Base-by-base conservation (phyloP, 2,329 filamentous ascomycete genomes). In the Sarocladium brachiariae region DNA sequence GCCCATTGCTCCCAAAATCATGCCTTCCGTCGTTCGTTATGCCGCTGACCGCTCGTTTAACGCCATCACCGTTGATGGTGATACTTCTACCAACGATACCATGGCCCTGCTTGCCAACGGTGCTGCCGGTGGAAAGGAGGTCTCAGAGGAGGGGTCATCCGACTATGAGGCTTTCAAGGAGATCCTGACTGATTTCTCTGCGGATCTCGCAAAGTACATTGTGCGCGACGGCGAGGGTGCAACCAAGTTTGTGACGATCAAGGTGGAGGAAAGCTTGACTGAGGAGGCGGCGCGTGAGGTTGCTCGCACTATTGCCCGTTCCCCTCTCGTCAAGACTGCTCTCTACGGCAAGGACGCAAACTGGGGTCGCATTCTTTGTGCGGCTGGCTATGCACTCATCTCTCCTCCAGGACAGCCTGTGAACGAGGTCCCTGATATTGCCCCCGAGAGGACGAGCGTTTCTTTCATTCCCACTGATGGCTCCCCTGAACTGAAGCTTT, bases 1-100 rank as follows among this genome's bases (percentile, higher is more conserved):
- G 1, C 87, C 90, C 25, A 80, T 97, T 61, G 76, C 82, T 0
- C 75, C 87, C 3, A 64, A 69, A 1, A 77, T 86, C 9, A 80
- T 96, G 53, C 80, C 83, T 46, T 68, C 76, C 0, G 76, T 93
- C 13, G 83, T 97, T 39, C 81, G 77, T 52, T 74, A 82, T 57
- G 87, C 91, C 39, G 84, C 90, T 51, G 82, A 88, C 58, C 83
- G 83, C 54, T 95, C 89, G 0, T 99, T 97, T 77, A 97, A 99
- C 76, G 86, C 87, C 67, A 96, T 99, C 66, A 95, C 89, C 54
- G 88, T 99, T 54, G 93, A 99, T 67, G 93, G 93, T 53, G 93
- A 97, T 70, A 97, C 91, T 8, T 95, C 88, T 55, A 99, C 93
- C 53, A 99, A 99, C 70, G 93, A 99, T 72, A 97, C 92, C 0